Evolutionary conservation across 1,284 basidiomycete species (phyloP), one percentile per base, ranked within the genome.

Genomic region (Inonotus hispidus): DNA sequence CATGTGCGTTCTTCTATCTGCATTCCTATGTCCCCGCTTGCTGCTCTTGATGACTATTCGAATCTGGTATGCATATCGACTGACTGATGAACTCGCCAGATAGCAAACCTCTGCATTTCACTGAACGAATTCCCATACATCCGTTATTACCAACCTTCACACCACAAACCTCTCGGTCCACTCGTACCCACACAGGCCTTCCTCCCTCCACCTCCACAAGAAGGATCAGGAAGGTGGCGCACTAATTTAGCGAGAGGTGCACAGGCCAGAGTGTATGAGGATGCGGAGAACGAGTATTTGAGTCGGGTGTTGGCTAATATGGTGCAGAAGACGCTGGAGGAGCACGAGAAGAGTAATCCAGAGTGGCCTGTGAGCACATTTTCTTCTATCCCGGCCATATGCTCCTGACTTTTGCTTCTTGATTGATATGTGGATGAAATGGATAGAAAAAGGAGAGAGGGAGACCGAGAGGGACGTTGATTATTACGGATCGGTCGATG

Each of bases 401-500:
- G 16, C 25, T 29, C 19, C 27, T 49, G 47, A 49, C 23, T 49
- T 14, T 11, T 35, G 13, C 3, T n/a, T 52, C 13, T 52, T 35
- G 13, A 19, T 38, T 49, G 25, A 21, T 66, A 37, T n/a, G 16
- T 10, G 16, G 41, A 4, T 21, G 14, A 43, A 6, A n/a, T 21
- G 41, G 66, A 73, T 71, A 91, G 83, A 88, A 90, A 79, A 73
- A 80, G 35, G 91, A 93, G 65, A 75, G 82, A 1, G 76, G 79
- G 13, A 79, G 93, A 62, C 88, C 89, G n/a, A 84, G 90, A 58
- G 85, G 83, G 7, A 90, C 93, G 13, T 76, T 99, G 38, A 84
- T 99, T 68, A 90, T 99, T 66, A 96, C 95, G 1, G 97, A 99
- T 73, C 85, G 97, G 16, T 84, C 94, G 2, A 95, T 99, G 90